Base-by-base conservation (phyloP, 2,329 filamentous ascomycete genomes). In the Tolypocladium amazonense region DNA sequence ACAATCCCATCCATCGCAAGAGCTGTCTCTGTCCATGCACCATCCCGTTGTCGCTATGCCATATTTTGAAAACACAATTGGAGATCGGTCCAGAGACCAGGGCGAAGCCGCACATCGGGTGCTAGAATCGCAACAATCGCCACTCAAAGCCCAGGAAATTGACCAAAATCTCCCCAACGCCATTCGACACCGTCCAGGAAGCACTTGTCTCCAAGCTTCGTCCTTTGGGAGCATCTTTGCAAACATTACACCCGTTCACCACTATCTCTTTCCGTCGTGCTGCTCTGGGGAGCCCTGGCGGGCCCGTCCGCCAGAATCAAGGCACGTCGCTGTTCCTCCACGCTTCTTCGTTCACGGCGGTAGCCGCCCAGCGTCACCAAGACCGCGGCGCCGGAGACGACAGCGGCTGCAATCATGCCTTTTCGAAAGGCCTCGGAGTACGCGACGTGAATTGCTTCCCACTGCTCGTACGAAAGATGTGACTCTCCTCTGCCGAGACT, bases 401-500 rank as follows among this genome's bases (percentile, higher is more conserved):
- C 72, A 1, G 74, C 71, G 45, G 74, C 76, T n/a, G 78, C 71
- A 54, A 71, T 70, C 79, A 83, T 81, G 56, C 79, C 77, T 56
- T 72, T 64, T 7, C 64, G 71, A 63, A 81, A 81, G 2, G 80
- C 75, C 14, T 75, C 67, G 0, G 76, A 70, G 64, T 80, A 81
- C 0, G 74, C 71, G 35, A 65, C 63, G 56, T 73, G 71, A 38
- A 80, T 66, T 1, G 66, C 65, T 4, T 63, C 65, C 33, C 70
- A 66, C 56, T 77, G 71, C 15, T 59, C 59, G 0, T 62, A 55
- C 0, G 69, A 66, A 12, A 77, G 59, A 9, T 61, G 45, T 39
- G 60, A 58, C 43, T 63, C 59, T 23, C 62, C 58, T 8, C 65
- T 63, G 6, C 67, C 65, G 4, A 73, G 60, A 7, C 60, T 68